phyloP scores from a whole-genome alignment of 768 basidiomycete genomes.

The Serendipita sp. region DNA sequence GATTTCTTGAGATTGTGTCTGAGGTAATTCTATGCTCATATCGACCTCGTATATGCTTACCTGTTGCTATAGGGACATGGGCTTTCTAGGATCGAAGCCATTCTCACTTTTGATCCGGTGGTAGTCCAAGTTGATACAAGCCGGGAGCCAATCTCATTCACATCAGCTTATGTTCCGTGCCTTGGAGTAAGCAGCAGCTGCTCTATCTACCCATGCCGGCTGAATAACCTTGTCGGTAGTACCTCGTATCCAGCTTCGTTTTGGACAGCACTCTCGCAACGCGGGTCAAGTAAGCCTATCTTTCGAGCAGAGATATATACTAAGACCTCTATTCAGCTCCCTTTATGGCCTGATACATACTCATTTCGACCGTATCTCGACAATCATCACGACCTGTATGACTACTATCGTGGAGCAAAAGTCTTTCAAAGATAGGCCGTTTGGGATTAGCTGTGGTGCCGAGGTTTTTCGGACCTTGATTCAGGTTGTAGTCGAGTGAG shows the following conservation, averaged over 20 bases:
- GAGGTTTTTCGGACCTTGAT: constrained; percentile 32
- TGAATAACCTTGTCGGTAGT: constrained; percentile 21
- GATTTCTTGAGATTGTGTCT: constrained; percentile 25
- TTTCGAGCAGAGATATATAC: background rate
- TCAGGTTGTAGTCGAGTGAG: constrained; percentile 37
- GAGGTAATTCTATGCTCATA: constrained; percentile 18
- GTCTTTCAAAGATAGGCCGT: constrained; percentile 21
- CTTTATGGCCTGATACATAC: constrained; percentile 31
- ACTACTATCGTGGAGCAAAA: constrained; percentile 16
- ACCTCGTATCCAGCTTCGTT: constrained; percentile 41
- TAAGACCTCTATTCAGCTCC: constrained; percentile 19
- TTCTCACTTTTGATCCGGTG: constrained; percentile 32
- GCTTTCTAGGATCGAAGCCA: constrained; percentile 31
- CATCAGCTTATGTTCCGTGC: constrained; percentile 37
- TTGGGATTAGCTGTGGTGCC: constrained; percentile 20
- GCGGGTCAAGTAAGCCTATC: constrained; percentile 30
- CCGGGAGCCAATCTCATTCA: constrained; percentile 34
- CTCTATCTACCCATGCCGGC: background rate
- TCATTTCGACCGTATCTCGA: constrained; percentile 28
- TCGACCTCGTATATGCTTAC: background rate
- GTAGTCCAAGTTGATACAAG: constrained; percentile 23
- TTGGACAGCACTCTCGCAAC: constrained; percentile 38
- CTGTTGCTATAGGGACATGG: constrained; percentile 28
- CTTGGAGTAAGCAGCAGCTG: constrained; percentile 25
- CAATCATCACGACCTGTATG: constrained; percentile 28